phyloP scores from a whole-genome alignment of 106 monocot species.

The Acorus calamus region DNA sequence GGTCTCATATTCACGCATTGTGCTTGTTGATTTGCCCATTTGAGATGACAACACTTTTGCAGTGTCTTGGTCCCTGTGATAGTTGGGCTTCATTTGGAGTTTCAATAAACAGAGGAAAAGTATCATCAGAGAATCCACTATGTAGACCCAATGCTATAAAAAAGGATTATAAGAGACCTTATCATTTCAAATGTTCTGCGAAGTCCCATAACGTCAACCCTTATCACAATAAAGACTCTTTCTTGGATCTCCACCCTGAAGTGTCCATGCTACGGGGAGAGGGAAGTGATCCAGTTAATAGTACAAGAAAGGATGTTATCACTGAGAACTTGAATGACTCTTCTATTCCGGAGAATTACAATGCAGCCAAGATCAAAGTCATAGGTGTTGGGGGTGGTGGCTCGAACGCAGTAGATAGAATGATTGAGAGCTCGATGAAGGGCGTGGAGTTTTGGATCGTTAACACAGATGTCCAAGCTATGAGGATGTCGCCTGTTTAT shows the following conservation, averaged over 20 bases:
- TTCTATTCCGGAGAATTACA: slow-evolving; percentile 18
- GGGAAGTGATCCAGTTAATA: slow-evolving; percentile 14
- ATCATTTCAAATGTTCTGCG: slow-evolving; percentile 20
- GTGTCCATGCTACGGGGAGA: slow-evolving; percentile 69
- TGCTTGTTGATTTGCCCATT: too few species aligned
- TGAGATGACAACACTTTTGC: slow-evolving; percentile 9
- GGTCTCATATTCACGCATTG: too few species aligned
- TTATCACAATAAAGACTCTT: slow-evolving; percentile 44
- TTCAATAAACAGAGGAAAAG: slow-evolving; percentile 7
- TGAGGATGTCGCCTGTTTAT: slow-evolving; percentile 69
- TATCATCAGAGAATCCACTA: background rate
- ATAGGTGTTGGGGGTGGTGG: slow-evolving; percentile 97
- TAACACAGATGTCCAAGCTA: slow-evolving; percentile 94
- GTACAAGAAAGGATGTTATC: slow-evolving; percentile 21
- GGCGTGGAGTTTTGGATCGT: slow-evolving; percentile 99
- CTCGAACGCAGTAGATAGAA: slow-evolving; percentile 95
- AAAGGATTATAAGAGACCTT: background rate
- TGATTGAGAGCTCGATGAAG: slow-evolving; percentile 86
- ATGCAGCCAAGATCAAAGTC: slow-evolving; percentile 90
- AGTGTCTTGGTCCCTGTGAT: slow-evolving; percentile 7
- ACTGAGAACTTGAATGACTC: slow-evolving; percentile 18
- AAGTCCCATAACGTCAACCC: slow-evolving; percentile 22
- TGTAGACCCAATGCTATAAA: slow-evolving; percentile 3
- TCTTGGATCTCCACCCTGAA: slow-evolving; percentile 80
- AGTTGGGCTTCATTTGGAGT: slow-evolving; percentile 10